Base-by-base conservation (phyloP, 352 stramenopile genomes). In the Phytophthora sansomeana region DNA sequence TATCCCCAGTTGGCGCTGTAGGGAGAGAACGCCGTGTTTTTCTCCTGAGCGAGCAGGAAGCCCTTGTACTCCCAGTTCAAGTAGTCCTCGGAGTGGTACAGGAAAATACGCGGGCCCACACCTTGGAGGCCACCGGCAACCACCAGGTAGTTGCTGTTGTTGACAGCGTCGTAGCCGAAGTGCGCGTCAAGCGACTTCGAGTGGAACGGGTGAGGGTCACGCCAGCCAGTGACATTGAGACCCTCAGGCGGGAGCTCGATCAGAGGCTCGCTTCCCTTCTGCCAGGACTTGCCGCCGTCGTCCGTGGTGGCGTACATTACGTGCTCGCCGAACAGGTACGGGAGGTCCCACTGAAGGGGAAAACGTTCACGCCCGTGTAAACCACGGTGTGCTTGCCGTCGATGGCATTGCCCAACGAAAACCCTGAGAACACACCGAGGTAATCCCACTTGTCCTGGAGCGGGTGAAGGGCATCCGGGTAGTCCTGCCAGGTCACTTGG, bases 351-450 rank as follows among this genome's bases (percentile, higher is more conserved):
- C 10, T 74, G 72, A 80, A 78, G 21, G 75, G 75, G 0, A 83
- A 72, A 50, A 47, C 50, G 13, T 58, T 80, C 21, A 83, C 71
- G 32, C 74, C 74, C 35, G 74, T 82, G 73, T 81, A 87, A 53
- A 87, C 84, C 35, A 87, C 65, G 24, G 75, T 84, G 51, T 79
- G 65, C 63, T 87, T 83, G 70, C 78, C 78, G 33, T 76, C 72
- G 30, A 87, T 68, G 16, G 74, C 74, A 42, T 82, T 79, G 36
- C 67, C 59, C 44, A 71, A 73, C 4, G 75, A 63, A 57, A 84
- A 88, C 13, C 82, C 82, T 36, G 80, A 89, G 67, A 89, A 89
- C 21, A 88, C 80, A 32, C 82, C 82, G 24, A 84, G 69, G 26
- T 73, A 44, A 60, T 91, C 82, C 67, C 78, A 91, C 56, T 67